Evolutionary conservation across 164 flowering plant species (phyloP).

Genomic region (Berberis thunbergii): DNA sequence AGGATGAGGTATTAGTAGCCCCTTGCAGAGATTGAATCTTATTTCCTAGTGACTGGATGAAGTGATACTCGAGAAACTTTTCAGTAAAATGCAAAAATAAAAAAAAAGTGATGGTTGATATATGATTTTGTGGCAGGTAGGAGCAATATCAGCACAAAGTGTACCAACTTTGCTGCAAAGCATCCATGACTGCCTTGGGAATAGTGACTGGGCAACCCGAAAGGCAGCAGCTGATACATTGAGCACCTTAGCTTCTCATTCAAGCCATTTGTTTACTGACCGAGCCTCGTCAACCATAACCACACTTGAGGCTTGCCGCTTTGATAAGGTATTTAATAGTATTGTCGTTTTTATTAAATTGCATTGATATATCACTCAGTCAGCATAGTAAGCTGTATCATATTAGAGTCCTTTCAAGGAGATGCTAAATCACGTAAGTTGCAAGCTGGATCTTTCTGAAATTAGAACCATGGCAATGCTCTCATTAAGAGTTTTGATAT

Average conservation of each 20-base stretch:
- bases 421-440: no score
- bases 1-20: neutral
- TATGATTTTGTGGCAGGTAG: conserved; percentile 42
- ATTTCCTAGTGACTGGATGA: no score
- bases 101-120: neutral
- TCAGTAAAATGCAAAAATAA: no score
- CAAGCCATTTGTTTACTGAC: conserved; percentile 53
- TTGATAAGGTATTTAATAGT: conserved; percentile 68
- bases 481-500: no score
- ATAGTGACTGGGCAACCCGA: conserved; percentile 89
- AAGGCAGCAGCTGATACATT: conserved; percentile 93
- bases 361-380: no score
- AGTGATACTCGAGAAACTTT: no score
- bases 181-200: conserved; percentile 72
- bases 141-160: conserved; percentile 72
- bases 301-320: conserved; percentile 75
- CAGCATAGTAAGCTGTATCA: no score
- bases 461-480: no score
- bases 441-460: no score
- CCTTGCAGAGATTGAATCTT: no score
- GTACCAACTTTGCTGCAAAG: conserved; percentile 59
- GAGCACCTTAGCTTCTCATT: conserved; percentile 58
- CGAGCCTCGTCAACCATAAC: conserved; percentile 46
- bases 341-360: neutral
- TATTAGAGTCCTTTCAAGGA: no score